Base-by-base conservation (phyloP, 192 early-diverging fungal genomes). In the Phycomyces blakesleeanus region DNA sequence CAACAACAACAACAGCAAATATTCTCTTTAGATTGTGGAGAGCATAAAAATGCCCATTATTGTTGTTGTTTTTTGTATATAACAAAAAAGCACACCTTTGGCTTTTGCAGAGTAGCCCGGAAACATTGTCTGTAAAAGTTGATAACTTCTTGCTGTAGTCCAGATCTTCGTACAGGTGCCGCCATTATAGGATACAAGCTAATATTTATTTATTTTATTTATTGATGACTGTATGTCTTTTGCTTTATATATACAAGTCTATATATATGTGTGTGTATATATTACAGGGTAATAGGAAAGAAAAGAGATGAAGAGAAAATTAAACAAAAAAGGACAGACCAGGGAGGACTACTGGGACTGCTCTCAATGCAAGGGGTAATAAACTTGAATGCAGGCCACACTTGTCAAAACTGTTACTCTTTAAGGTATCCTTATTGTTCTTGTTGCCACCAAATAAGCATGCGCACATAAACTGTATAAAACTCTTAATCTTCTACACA, bases 101-200 rank as follows among this genome's bases (percentile, higher is more conserved):
- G 86, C 61, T 90, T 90, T 41, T 70, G 72, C 51, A 72, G 69
- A 24, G 81, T 77, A 22, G 88, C 88, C 51, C 85, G 79, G 55
- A 90, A 79, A 61, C 88, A 90, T 66, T 85, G 76, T 64, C 86
- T 82, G 56, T 90, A 90, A 29, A 90, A 77, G 8, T 80, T 76
- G 21, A 90, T 60, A 1, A 85, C 82, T 41, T 90, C 84, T 27
- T 74, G 75, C 55, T 90, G 88, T 42, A 90, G 62, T 22, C 88
- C 88, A 1, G 88, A 90, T 26, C 84, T 79, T 20, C 61, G 59
- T n/a, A 66, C 21, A 44, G 64, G 57, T 29, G 42, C 58, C 40
- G 70, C 49, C 64, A 67, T 64, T 2, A 2, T 34, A 34, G 29
- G n/a, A n/a, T 34, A 5, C 29, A 34, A 34, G 29, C 7, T 34